Percentiles rank a stretch among this genome's conserved stretches.
Conservation (phyloP, 495 filamentous ascomycete species). For the Trichoderma erinaceum region DNA sequence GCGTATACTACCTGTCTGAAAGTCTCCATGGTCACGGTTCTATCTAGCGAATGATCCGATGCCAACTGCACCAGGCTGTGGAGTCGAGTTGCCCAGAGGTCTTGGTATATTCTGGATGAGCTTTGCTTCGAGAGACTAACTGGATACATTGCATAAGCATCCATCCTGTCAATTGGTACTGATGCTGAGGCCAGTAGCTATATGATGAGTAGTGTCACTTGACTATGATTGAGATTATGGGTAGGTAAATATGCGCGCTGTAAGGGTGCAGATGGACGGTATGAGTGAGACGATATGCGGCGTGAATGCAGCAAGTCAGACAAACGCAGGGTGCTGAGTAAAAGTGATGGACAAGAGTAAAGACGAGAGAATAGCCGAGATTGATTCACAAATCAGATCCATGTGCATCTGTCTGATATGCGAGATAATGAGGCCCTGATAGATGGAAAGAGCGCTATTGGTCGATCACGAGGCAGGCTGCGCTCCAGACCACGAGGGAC, state of each 20-base stretch:
- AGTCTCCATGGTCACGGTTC: not conserved
- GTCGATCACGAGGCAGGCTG: constrained; percentile 4
- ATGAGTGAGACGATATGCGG: not conserved
- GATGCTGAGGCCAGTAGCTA: not conserved
- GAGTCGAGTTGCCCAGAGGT: constrained; percentile 20
- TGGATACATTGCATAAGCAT: constrained; percentile 45
- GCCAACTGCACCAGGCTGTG: constrained; percentile 5
- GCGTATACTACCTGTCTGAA: constrained; percentile 11
- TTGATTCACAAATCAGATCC: not conserved
- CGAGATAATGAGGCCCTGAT: not conserved
- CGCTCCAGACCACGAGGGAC: constrained; percentile 6
- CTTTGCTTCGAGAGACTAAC: constrained; percentile 35
- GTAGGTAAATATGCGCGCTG: not conserved
- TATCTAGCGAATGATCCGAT: not conserved
- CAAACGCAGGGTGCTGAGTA: not conserved
- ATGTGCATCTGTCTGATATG: not conserved
- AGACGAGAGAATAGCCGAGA: not conserved
- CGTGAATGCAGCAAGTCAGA: not conserved
- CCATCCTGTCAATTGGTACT: constrained; percentile 30
- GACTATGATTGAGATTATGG: not conserved
- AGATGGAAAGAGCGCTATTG: constrained; percentile 7
- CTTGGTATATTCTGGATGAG: constrained; percentile 43
- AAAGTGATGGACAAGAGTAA: not conserved
- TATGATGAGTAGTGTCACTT: not conserved
- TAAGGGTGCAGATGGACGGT: not conserved